These are phyloP conservation scores for Pseudomonodictys pantanalensis DNA, from an alignment of 495 filamentous ascomycete species.

Conservation along the genomic window DNA sequence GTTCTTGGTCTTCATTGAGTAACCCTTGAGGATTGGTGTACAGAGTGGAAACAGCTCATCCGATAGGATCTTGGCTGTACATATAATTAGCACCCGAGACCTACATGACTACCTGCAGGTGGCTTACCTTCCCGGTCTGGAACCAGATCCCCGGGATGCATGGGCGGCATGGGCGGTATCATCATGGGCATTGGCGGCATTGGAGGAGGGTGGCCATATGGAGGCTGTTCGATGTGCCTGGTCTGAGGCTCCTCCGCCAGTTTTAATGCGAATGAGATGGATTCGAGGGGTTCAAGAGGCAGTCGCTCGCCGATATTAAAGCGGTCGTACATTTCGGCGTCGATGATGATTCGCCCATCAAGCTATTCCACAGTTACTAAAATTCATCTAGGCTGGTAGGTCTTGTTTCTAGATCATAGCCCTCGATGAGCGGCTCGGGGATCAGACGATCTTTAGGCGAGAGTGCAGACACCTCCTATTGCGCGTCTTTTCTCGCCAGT, in stretches of 20 bases:
- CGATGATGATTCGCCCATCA: conserved; percentile 26
- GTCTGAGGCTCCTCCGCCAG: background rate
- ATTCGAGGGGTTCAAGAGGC: conserved; percentile 13
- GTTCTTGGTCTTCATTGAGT: conserved; percentile 38
- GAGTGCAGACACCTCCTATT: too few species aligned
- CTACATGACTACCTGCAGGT: conserved; percentile 2
- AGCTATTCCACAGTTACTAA: too few species aligned
- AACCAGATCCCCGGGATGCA: too few species aligned
- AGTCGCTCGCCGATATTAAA: conserved; percentile 4
- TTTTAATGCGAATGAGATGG: conserved; percentile 16
- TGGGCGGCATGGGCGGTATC: background rate
- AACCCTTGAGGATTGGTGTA: conserved; percentile 40
- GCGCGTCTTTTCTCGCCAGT: too few species aligned
- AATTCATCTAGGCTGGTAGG: too few species aligned
- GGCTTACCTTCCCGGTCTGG: too few species aligned
- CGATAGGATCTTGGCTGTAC: conserved; percentile 7
- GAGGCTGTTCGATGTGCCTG: background rate
- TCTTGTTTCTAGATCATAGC: too few species aligned
- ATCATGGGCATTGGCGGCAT: background rate
- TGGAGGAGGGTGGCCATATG: background rate
- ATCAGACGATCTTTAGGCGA: too few species aligned
- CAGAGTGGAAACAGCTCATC: conserved; percentile 38
- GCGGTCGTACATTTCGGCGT: conserved; percentile 30
- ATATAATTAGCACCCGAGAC: background rate
- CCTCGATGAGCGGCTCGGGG: too few species aligned